These are phyloP conservation scores for Thelonectria olida DNA, from an alignment of 2,329 filamentous ascomycete genomes.

Conservation along the genomic window DNA sequence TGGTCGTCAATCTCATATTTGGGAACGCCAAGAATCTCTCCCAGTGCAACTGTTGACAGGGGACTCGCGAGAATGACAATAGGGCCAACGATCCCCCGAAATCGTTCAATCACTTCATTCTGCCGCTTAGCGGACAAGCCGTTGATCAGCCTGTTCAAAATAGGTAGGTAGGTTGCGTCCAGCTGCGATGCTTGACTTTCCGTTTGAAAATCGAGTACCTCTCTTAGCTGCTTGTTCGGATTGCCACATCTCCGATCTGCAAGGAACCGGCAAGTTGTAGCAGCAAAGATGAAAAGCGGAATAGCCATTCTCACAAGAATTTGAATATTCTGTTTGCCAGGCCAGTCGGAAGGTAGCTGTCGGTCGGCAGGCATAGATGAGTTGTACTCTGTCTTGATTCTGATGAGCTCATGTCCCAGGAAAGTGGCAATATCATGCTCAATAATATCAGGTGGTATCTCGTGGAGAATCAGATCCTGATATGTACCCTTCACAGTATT, in stretches of 20 bases:
- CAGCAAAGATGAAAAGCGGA: constrained; percentile 49
- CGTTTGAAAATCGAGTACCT: constrained; percentile 30
- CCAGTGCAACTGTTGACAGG: constrained; percentile 41
- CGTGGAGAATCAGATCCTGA: neutral
- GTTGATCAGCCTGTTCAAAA: constrained; percentile 25
- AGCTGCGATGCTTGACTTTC: constrained; percentile 17
- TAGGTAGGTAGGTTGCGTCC: constrained; percentile 28
- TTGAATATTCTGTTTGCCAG: neutral
- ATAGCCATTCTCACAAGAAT: constrained; percentile 39
- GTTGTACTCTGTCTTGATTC: constrained; percentile 42
- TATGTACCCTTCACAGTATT: neutral
- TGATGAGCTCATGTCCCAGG: constrained; percentile 41
- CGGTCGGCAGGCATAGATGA: too few relatives aligned
- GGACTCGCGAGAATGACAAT: constrained; percentile 44
- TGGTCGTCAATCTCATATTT: constrained; percentile 26
- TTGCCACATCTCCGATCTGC: constrained; percentile 25
- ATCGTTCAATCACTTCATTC: too few relatives aligned
- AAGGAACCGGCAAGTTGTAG: constrained; percentile 45
- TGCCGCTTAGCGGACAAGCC: too few relatives aligned
- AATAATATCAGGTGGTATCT: constrained; percentile 40
- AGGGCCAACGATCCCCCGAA: constrained; percentile 42
- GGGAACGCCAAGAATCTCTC: constrained; percentile 36
- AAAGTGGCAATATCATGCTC: constrained; percentile 49
- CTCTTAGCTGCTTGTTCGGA: constrained; percentile 33
- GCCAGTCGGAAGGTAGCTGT: constrained; percentile 17